Percentiles rank a stretch among this genome's conserved stretches.
Evolutionary conservation across 2,329 filamentous ascomycete genomes (phyloP).

Genomic region (Sphaerostilbella broomeana): DNA sequence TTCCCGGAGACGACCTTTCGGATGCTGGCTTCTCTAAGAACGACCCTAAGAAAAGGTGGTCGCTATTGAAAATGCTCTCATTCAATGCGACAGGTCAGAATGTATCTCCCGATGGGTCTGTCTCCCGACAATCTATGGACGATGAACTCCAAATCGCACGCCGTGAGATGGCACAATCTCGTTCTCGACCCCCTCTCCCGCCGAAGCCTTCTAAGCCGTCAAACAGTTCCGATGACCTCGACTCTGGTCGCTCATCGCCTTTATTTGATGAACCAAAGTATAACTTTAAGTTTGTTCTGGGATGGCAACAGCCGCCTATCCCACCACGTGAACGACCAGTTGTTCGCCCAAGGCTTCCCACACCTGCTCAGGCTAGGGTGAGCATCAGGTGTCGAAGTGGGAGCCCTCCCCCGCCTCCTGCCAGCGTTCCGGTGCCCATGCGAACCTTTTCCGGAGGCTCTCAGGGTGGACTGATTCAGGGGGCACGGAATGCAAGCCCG

Average conservation of each 20-base stretch:
- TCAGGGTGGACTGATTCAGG: constrained; percentile 41
- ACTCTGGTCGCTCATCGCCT: constrained; percentile 50
- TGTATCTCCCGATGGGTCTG: constrained; percentile 14
- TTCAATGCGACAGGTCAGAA: constrained; percentile 22
- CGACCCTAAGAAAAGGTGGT: constrained; percentile 55
- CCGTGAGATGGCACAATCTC: constrained; percentile 43
- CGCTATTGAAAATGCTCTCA: constrained; percentile 57
- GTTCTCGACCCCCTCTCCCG: constrained; percentile 26
- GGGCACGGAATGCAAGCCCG: constrained; percentile 44
- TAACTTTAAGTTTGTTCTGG: constrained; percentile 69
- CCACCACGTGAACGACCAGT: constrained; percentile 57
- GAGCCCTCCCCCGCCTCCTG: constrained; percentile 31
- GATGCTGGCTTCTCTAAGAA: constrained; percentile 24
- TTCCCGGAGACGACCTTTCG: constrained; percentile 20
- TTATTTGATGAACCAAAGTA: constrained; percentile 51
- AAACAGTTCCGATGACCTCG: constrained; percentile 44
- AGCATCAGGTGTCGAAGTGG: constrained; percentile 33
- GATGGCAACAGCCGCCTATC: constrained; percentile 52
- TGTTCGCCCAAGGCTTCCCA: constrained; percentile 61
- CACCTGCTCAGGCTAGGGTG: constrained; percentile 61
- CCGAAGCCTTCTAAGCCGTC: constrained; percentile 30
- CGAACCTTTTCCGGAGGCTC: constrained; percentile 42
- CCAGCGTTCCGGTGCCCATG: constrained; percentile 37
- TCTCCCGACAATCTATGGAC: constrained; percentile 28
- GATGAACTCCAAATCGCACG: constrained; percentile 46